A percentile compares a stretch with the other conserved stretches of the same genome.
Evolutionary conservation across 768 basidiomycete species (phyloP).

Genomic region (Mycena venus): DNA sequence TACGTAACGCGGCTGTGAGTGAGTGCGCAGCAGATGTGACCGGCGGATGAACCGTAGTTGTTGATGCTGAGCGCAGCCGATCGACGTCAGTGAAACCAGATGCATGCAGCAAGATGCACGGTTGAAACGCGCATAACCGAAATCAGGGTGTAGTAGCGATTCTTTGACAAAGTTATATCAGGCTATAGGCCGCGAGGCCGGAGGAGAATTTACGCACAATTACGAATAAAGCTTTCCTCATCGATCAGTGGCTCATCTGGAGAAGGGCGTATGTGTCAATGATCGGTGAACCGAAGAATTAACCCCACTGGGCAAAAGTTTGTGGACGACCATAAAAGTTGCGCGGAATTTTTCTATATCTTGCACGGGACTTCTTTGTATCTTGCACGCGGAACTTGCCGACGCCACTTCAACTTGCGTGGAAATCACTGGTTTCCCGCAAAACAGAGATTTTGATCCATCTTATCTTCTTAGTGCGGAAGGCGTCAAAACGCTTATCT

Average conservation of each 20-base stretch:
- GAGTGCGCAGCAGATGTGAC: conserved; percentile 8
- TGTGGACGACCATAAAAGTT: too few species aligned
- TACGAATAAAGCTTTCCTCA: conserved; percentile 68
- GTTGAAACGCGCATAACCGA: conserved; percentile 60
- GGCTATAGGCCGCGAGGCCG: background rate
- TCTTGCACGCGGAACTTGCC: too few species aligned
- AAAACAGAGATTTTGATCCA: too few species aligned
- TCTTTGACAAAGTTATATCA: conserved; percentile 49
- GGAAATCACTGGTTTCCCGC: too few species aligned
- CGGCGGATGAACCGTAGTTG: conserved; percentile 60
- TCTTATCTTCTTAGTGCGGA: too few species aligned
- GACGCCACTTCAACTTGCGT: too few species aligned
- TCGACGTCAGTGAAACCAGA: background rate
- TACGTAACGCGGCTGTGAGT: conserved; percentile 35
- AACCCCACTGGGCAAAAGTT: too few species aligned
- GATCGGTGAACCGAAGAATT: background rate
- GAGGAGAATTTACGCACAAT: conserved; percentile 51
- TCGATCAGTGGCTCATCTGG: conserved; percentile 66
- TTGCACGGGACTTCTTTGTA: too few species aligned
- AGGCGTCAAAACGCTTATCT: too few species aligned
- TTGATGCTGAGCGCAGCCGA: conserved; percentile 55
- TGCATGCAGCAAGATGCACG: background rate
- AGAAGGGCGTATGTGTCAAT: background rate
- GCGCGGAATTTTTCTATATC: too few species aligned
- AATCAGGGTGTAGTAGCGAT: conserved; percentile 69